Evolutionary conservation across 1,284 basidiomycete genomes (phyloP), one percentile per base, ranked within the genome.

Genomic region (Cryptococcus sp.): DNA sequence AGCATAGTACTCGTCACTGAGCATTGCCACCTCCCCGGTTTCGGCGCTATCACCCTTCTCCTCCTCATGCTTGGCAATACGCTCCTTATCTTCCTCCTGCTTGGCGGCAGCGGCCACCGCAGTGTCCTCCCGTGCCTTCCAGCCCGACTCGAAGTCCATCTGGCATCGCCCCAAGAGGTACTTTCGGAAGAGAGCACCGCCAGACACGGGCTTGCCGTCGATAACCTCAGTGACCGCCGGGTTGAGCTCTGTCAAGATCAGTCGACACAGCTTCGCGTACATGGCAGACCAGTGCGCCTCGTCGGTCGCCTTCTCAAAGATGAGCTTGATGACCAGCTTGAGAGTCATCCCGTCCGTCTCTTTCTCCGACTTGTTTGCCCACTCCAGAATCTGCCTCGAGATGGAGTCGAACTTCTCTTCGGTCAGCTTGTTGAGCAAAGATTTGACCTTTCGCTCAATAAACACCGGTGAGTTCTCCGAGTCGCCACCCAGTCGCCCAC

Each of bases 371-470:
- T 86, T 91, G 84, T 98, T 96, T 45, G 92, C 94, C 89, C 89
- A 97, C 18, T 83, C 80, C 63, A 97, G 87, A 71, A 97, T 92
- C 78, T 96, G 91, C 69, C 87, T 84, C 5, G 89, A 94, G 69
- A 98, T 96, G 7, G 89, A 88, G 67, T 95, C 91, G 81, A 98
- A 98, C 73, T 90, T 91, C 80, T 97, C 92, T 83, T 94, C 87
- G 1, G 94, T 95, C 49, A 98, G 85, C 81, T 95, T 97, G 84
- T 98, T 98, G 70, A 98, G 87, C 60, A 97, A 78, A 52, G 81
- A 81, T 79, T 91, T 94, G 80, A 98, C 93, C 80, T 96, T 97
- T 59, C 92, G 87, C 69, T 95, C 91, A 36, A 97, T 90, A 64
- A 88, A 78, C 66, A 88, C 88, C 0, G 89, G 86, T 4, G 88